Evolutionary conservation across 768 basidiomycete species (phyloP).

Genomic region (Infundibulicybe gibba): DNA sequence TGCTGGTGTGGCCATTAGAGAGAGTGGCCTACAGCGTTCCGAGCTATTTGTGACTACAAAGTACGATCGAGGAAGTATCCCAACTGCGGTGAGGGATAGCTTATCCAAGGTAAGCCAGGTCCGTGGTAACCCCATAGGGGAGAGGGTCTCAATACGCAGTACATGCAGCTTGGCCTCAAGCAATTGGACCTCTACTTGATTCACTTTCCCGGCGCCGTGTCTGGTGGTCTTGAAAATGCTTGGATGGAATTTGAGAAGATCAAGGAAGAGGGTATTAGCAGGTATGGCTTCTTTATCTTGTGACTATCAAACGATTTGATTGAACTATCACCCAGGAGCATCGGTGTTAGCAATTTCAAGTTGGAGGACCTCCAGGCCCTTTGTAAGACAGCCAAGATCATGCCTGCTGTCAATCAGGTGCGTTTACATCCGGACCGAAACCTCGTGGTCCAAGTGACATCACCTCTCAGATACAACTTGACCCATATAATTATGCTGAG

Average conservation of each 20-base stretch:
- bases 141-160: not conserved
- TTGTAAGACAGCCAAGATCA: constrained; percentile 45
- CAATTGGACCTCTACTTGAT: constrained; percentile 72
- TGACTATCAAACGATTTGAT: not conserved
- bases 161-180: constrained; percentile 50
- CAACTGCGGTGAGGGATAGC: constrained; percentile 40
- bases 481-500: constrained; percentile 55
- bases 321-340: constrained; percentile 45
- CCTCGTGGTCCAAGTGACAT: not conserved
- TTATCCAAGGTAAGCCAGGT: constrained; percentile 39
- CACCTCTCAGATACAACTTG: constrained; percentile 38
- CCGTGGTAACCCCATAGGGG: too few species aligned
- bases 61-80: constrained; percentile 37
- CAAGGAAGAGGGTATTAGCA: constrained; percentile 39
- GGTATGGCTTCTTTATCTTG: constrained; percentile 20
- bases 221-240: constrained; percentile 26
- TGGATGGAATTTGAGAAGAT: constrained; percentile 61
- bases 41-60: constrained; percentile 56
- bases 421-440: not conserved
- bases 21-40: constrained; percentile 40
- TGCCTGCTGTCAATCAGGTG: constrained; percentile 75
- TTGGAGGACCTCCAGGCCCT: constrained; percentile 49
- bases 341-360: constrained; percentile 70
- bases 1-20: constrained; percentile 37
- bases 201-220: constrained; percentile 38